phyloP scores from a whole-genome alignment of 108 stramenopile species.

The Cyclotella sp. region DNA sequence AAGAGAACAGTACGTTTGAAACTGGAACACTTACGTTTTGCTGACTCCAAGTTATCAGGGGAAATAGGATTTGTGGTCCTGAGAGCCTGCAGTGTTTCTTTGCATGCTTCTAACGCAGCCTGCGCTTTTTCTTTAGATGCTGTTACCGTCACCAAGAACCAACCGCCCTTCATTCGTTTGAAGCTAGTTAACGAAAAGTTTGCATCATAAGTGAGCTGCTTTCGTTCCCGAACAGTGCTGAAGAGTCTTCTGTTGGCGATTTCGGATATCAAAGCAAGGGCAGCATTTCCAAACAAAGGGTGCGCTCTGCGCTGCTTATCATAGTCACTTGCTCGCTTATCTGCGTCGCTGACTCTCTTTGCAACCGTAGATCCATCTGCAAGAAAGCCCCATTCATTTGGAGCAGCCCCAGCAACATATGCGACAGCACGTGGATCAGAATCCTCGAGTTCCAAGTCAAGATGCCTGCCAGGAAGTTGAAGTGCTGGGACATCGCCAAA shows the following conservation, averaged over 20 bases:
- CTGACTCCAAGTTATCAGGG: slow-evolving; percentile 93
- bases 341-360: slow-evolving; percentile 62
- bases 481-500: slow-evolving; percentile 70
- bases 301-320: slow-evolving; percentile 85
- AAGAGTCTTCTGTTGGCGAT: slow-evolving; percentile 94
- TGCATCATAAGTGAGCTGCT: slow-evolving; percentile 97
- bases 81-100: slow-evolving; percentile 88
- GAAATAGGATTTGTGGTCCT: slow-evolving; percentile 77
- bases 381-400: slow-evolving; percentile 93
- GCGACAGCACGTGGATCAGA: slow-evolving; percentile 96
- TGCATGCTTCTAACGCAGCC: slow-evolving; percentile 91
- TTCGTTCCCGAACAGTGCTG: slow-evolving; percentile 92
- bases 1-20: neutral
- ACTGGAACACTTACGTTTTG: slow-evolving; percentile 65
- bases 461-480: slow-evolving; percentile 67
- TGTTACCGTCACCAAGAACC: slow-evolving; percentile 96
- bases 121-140: slow-evolving; percentile 96
- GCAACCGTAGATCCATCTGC: slow-evolving; percentile 84
- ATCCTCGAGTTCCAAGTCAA: slow-evolving; percentile 93
- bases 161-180: slow-evolving; percentile 93
- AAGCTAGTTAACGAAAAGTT: slow-evolving; percentile 93
- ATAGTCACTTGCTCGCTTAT: slow-evolving; percentile 79
- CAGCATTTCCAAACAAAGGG: slow-evolving; percentile 89
- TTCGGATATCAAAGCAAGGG: slow-evolving; percentile 86
- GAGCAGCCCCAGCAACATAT: slow-evolving; percentile 93